Evolutionary conservation across 1,139 yeast species (phyloP).

Genomic region (Pichia sp.): DNA sequence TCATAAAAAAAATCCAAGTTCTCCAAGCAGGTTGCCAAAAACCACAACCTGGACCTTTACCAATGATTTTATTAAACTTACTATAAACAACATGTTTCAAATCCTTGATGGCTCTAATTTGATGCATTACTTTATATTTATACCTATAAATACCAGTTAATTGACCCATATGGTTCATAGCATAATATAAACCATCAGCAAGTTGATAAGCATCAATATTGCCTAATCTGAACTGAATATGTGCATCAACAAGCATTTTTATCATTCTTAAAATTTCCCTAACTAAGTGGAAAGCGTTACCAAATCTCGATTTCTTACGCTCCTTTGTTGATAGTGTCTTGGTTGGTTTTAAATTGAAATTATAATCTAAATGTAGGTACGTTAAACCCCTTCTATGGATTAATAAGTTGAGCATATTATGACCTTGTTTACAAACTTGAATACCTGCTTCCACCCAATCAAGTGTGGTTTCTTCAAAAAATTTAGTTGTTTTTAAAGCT

Average conservation of each 20-base stretch:
- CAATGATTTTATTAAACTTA: conserved; percentile 71
- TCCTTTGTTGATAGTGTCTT: conserved; percentile 95
- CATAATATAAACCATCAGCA: conserved; percentile 90
- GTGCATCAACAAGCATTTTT: conserved; percentile 86
- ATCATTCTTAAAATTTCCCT: conserved; percentile 79
- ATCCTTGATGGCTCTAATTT: conserved; percentile 92
- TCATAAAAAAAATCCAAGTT: conserved; percentile 85
- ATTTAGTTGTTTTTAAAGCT: conserved; percentile 69
- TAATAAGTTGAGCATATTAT: conserved; percentile 82
- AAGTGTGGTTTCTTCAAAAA: conserved; percentile 82
- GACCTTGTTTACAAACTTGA: conserved; percentile 90
- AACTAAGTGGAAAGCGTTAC: conserved; percentile 90
- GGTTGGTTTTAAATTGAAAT: conserved; percentile 92
- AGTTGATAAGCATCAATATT: conserved; percentile 88
- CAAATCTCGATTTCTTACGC: conserved; percentile 91
- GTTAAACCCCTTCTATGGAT: conserved; percentile 91
- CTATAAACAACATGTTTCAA: conserved; percentile 85
- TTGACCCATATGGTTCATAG: conserved; percentile 89
- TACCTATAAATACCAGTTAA: conserved; percentile 94
- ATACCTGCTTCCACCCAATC: conserved; percentile 99
- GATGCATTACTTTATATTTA: conserved; percentile 97
- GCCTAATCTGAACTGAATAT: conserved; percentile 84
- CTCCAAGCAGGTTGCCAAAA: conserved; percentile 99
- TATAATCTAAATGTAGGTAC: conserved; percentile 88
- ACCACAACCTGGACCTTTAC: conserved; percentile 98